Evolutionary conservation across 2,329 filamentous ascomycete genomes (phyloP).

Genomic region (Fusarium sp.): DNA sequence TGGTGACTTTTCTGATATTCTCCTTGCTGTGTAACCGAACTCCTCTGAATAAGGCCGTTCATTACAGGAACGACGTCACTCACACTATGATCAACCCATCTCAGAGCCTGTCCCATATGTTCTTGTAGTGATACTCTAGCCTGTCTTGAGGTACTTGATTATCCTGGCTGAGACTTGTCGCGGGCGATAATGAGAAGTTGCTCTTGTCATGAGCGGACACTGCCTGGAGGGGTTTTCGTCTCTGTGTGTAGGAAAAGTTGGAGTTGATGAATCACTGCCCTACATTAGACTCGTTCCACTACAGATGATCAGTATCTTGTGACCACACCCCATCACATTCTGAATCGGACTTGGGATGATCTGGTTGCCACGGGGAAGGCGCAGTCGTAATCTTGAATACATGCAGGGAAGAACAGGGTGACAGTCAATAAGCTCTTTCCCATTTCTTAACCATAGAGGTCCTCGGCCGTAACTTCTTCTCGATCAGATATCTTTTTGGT

Average conservation of each 20-base stretch:
- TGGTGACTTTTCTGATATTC: not conserved
- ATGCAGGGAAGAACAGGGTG: not conserved
- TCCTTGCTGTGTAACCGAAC: constrained; percentile 10
- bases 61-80: not conserved
- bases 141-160: not conserved
- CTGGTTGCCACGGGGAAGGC: not conserved
- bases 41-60: not conserved
- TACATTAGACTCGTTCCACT: constrained; percentile 17
- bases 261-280: constrained; percentile 8
- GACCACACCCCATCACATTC: not conserved
- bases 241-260: not conserved
- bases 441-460: not conserved
- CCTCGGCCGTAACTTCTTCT: not conserved
- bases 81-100: not conserved
- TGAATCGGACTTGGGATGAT: not conserved
- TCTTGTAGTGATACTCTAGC: too few species aligned
- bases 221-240: not conserved
- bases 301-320: not conserved
- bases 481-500: not conserved
- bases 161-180: not conserved
- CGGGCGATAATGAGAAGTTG: not conserved
- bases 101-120: not conserved
- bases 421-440: constrained; percentile 5
- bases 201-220: not conserved
- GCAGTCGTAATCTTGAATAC: not conserved